A percentile compares a stretch with the other conserved stretches of the same genome.
phyloP scores from a whole-genome alignment of 495 filamentous ascomycete genomes.

The Hypoxylon perforatum region DNA sequence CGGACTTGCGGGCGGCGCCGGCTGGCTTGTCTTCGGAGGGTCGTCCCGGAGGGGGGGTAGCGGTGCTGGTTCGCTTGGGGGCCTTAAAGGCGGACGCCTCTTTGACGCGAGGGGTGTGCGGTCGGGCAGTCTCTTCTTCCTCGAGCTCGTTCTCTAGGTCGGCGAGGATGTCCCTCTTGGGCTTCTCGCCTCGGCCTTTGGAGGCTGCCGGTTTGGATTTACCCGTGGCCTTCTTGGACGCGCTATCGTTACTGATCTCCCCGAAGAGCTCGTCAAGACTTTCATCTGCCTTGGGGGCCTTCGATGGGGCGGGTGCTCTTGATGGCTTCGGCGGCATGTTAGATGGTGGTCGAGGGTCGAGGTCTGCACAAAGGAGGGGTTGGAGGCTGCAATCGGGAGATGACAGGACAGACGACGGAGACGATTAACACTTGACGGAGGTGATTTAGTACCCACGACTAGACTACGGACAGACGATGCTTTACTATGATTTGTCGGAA shows the following conservation, averaged over 20 bases:
- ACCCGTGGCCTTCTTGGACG: conserved; percentile 53
- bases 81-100: conserved; percentile 66
- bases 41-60: conserved; percentile 71
- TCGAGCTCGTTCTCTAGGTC: conserved; percentile 82
- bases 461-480: conserved; percentile 11
- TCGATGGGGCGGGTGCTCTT: conserved; percentile 27
- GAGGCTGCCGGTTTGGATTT: conserved; percentile 59
- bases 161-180: conserved; percentile 78
- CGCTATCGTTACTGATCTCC: conserved; percentile 67
- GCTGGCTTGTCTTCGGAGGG: conserved; percentile 60
- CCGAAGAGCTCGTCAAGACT: conserved; percentile 84
- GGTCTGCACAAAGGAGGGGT: conserved; percentile 18
- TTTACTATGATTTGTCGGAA: conserved; percentile 23
- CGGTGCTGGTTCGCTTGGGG: conserved; percentile 67
- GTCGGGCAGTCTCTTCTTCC: conserved; percentile 74
- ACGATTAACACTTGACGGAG: conserved; percentile 8
- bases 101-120: conserved; percentile 83
- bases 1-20: conserved; percentile 70
- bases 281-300: conserved; percentile 75
- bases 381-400: conserved; percentile 2
- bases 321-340: conserved; percentile 56
- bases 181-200: conserved; percentile 59
- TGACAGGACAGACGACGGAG: neutral
- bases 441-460: conserved; percentile 6
- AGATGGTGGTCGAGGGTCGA: conserved; percentile 16